These are phyloP conservation scores for Jamesozyma piceae DNA, from an alignment of 805 yeast species.

Conservation along the genomic window DNA sequence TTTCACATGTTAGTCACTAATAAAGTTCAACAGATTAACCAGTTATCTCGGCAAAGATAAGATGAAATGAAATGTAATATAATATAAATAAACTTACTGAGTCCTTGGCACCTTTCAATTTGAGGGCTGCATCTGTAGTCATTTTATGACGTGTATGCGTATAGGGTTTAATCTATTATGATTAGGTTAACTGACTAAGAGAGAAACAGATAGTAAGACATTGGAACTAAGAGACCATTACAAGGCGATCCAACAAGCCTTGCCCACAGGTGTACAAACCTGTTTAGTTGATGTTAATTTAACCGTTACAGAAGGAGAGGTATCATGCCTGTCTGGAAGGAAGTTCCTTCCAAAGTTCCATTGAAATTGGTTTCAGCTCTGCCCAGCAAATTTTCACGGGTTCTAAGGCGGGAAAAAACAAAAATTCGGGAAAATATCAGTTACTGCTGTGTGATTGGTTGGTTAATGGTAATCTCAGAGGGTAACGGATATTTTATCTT, in stretches of 20 bases:
- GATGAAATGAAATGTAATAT: too few species aligned
- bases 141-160: constrained; percentile 7
- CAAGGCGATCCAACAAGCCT: not conserved
- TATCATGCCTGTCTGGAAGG: not conserved
- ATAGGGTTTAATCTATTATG: not conserved
- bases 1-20: constrained; percentile 6
- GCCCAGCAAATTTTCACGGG: not conserved
- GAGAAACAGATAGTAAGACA: not conserved
- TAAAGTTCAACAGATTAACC: not conserved
- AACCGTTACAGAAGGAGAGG: not conserved
- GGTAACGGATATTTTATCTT: not conserved
- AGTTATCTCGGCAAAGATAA: too few species aligned
- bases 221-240: not conserved
- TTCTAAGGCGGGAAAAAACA: not conserved
- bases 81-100: constrained; percentile 24
- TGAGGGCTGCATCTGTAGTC: constrained; percentile 28
- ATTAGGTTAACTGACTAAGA: not conserved
- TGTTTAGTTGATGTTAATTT: not conserved
- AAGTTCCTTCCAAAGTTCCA: not conserved
- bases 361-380: not conserved
- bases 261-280: not conserved
- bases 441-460: not conserved
- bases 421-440: not conserved
- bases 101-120: constrained; percentile 32
- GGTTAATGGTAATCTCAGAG: not conserved